Evolutionary conservation across 2,329 filamentous ascomycete species (phyloP).

Genomic region (Venturia oleaginea): DNA sequence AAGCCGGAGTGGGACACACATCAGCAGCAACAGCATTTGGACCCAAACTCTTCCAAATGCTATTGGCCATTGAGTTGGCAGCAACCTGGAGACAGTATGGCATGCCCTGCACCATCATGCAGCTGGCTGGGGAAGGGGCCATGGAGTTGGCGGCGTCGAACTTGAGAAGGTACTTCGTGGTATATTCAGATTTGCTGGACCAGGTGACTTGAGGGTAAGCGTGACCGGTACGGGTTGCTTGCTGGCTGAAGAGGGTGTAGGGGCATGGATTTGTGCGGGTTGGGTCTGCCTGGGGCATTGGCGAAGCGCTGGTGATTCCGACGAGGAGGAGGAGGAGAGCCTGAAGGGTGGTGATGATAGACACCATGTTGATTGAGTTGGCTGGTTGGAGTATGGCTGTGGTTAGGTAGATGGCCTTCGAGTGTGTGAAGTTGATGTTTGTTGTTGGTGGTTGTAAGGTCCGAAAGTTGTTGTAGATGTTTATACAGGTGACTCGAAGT

Average conservation of each 20-base stretch:
- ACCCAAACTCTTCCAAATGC: background rate
- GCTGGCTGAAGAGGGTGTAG: background rate
- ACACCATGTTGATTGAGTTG: background rate
- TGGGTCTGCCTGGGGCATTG: background rate
- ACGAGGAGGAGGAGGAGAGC: background rate
- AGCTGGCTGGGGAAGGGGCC: background rate
- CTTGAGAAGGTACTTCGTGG: background rate
- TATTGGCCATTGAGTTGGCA: background rate
- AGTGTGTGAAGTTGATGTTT: no score
- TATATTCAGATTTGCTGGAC: background rate
- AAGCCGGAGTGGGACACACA: background rate
- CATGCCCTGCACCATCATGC: background rate
- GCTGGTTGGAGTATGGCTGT: background rate
- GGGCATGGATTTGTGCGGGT: background rate
- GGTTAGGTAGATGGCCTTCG: background rate
- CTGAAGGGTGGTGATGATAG: background rate
- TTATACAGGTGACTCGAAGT: background rate
- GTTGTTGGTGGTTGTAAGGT: no score
- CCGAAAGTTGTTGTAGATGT: background rate
- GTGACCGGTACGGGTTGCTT: background rate
- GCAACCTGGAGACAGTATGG: background rate
- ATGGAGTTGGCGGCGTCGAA: background rate
- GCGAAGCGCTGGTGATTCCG: background rate
- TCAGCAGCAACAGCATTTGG: background rate
- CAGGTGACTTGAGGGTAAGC: background rate